These are phyloP conservation scores for Claviceps maximensis DNA, from an alignment of 2,329 filamentous ascomycete species.

Conservation along the genomic window DNA sequence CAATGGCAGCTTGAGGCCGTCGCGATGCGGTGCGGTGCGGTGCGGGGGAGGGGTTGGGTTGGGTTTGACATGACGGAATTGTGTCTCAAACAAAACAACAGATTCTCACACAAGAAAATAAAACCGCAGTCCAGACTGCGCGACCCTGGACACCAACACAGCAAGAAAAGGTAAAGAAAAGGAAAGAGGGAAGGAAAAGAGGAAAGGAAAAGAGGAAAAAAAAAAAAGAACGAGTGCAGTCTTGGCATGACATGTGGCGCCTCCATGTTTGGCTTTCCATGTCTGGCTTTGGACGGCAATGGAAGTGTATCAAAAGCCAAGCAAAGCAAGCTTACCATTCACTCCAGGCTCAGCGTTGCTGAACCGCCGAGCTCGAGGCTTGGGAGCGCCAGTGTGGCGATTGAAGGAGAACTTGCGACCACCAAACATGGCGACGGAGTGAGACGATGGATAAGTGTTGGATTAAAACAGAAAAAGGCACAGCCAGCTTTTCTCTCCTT, in stretches of 20 bases:
- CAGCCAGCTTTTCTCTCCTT: too few species aligned
- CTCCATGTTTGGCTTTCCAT: too few species aligned
- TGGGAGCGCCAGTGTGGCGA: slow-evolving; percentile 48
- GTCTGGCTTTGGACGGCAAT: not conserved
- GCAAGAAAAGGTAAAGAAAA: not conserved
- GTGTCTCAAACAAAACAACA: not conserved
- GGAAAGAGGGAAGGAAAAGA: too few species aligned
- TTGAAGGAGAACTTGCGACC: slow-evolving; percentile 56
- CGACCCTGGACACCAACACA: not conserved
- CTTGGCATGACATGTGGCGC: too few species aligned
- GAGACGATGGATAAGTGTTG: not conserved
- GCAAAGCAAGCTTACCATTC: slow-evolving; percentile 33
- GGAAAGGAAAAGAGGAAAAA: too few species aligned
- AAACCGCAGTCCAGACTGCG: not conserved
- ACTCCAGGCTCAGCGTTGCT: slow-evolving; percentile 43
- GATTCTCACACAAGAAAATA: not conserved
- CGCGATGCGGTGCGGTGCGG: not conserved
- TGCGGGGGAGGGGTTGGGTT: not conserved
- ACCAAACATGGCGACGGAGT: slow-evolving; percentile 30
- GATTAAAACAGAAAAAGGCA: not conserved
- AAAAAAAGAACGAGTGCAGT: too few species aligned
- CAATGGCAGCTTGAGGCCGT: not conserved
- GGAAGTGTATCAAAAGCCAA: not conserved
- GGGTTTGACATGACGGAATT: not conserved
- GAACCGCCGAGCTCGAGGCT: slow-evolving; percentile 39